phyloP scores from a whole-genome alignment of 371 early-diverging fungal genomes.

The Mucor sp. region DNA sequence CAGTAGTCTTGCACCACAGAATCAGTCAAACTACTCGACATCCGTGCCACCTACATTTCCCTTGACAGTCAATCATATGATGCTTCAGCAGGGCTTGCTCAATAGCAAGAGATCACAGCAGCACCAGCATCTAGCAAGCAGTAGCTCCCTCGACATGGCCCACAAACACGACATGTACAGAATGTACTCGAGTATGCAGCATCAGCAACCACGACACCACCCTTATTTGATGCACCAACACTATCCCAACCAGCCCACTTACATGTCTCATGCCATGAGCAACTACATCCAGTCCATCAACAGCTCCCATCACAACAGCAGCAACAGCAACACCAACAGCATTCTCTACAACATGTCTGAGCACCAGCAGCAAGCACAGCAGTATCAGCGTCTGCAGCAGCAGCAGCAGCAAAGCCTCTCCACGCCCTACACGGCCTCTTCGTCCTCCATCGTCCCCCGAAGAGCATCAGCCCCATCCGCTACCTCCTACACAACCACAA shows the following conservation, averaged over 20 bases:
- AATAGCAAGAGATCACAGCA: background rate
- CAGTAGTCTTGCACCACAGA: background rate
- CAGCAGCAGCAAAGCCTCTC: background rate
- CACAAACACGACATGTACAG: constrained; percentile 12
- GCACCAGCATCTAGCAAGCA: background rate
- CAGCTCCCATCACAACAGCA: background rate
- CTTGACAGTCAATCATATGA: background rate
- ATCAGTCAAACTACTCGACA: background rate
- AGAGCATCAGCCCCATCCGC: constrained; percentile 3
- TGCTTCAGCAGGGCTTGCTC: background rate
- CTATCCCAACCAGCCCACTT: background rate
- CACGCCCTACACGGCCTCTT: background rate
- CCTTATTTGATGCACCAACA: background rate
- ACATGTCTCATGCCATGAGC: background rate
- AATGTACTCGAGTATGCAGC: constrained; percentile 1
- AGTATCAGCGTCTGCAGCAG: background rate
- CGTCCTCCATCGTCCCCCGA: background rate
- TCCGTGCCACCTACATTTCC: background rate
- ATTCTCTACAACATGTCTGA: background rate
- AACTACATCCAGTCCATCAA: background rate
- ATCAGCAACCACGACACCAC: background rate
- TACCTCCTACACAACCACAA: constrained; percentile 3
- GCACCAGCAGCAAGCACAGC: background rate
- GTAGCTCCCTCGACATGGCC: background rate
- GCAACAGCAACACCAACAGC: background rate